Evolutionary conservation across 2,329 filamentous ascomycete species (phyloP).

Genomic region (Arthrinium puccinioides): DNA sequence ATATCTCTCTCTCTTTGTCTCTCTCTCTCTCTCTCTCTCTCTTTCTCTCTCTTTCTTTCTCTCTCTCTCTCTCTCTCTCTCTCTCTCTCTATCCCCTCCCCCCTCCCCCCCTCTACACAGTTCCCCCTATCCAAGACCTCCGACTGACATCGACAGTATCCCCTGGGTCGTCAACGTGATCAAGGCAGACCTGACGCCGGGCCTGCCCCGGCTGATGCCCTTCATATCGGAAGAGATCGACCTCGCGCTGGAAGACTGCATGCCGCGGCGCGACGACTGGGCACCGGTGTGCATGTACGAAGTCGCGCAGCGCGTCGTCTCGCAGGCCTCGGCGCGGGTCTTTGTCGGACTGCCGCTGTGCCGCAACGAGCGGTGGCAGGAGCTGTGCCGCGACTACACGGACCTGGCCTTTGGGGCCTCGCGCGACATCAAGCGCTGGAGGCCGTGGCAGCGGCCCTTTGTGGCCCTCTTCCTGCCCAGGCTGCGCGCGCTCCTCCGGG

Average conservation of each 20-base stretch:
- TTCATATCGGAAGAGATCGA: not conserved
- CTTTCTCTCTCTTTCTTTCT: too few species aligned
- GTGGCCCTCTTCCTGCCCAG: not conserved
- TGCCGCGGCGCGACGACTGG: not conserved
- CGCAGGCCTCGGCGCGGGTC: conserved; percentile 21
- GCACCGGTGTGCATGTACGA: conserved; percentile 15
- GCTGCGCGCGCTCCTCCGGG: not conserved
- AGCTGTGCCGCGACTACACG: not conserved
- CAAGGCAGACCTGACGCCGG: not conserved
- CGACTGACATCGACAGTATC: too few species aligned
- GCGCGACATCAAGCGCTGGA: not conserved
- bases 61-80: too few species aligned
- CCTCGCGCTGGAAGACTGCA: conserved; percentile 6
- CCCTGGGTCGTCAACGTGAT: not conserved
- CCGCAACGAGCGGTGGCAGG: conserved; percentile 6
- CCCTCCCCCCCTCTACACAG: too few species aligned
- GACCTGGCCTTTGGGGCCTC: not conserved
- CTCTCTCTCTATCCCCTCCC: too few species aligned
- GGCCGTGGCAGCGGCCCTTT: not conserved
- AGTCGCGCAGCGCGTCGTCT: conserved; percentile 16
- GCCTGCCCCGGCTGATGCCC: not conserved
- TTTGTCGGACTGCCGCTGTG: conserved; percentile 22
- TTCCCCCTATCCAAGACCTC: too few species aligned
- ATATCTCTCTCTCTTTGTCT: too few species aligned
- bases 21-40: too few species aligned